Evolutionary conservation across 208 protist species (phyloP).

Genomic region (Strigomonas culicis): DNA sequence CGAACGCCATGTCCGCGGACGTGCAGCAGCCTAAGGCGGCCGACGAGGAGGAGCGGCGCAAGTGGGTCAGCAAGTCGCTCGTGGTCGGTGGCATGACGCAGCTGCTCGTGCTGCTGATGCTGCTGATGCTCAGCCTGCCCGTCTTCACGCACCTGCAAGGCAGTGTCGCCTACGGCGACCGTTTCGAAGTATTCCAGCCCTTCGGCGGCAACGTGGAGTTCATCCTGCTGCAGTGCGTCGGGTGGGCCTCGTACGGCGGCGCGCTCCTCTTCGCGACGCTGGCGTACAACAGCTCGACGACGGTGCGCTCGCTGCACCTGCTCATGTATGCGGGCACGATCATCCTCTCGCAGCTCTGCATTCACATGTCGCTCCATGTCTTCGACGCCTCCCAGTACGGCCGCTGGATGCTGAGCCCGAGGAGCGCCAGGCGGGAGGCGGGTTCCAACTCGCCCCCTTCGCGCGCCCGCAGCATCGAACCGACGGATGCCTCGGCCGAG

Average conservation of each 20-base stretch:
- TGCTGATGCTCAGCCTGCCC: conserved; percentile 58
- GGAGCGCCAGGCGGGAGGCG: background rate
- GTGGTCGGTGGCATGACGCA: too few relatives aligned
- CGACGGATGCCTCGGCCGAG: too few relatives aligned
- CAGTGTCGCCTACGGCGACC: conserved; percentile 43
- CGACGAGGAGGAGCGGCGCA: too few relatives aligned
- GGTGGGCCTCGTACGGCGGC: conserved; percentile 55
- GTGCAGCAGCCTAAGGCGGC: too few relatives aligned
- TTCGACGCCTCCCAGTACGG: conserved; percentile 17
- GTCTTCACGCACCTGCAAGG: conserved; percentile 66
- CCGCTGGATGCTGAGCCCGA: background rate
- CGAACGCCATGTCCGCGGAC: too few relatives aligned
- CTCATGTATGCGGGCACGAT: conserved; percentile 39
- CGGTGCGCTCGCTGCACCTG: conserved; percentile 26
- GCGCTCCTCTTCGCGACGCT: conserved; percentile 55
- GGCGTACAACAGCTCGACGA: conserved; percentile 39
- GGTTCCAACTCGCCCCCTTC: too few relatives aligned
- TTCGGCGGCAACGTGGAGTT: conserved; percentile 57
- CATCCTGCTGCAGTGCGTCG: conserved; percentile 44
- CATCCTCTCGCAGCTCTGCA: conserved; percentile 55
- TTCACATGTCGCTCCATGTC: conserved; percentile 61
- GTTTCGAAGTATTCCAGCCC: conserved; percentile 61
- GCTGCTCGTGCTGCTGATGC: conserved; percentile 12
- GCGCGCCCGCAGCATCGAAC: too few relatives aligned
- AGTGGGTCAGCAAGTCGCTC: too few relatives aligned